phyloP scores from a whole-genome alignment of 1,284 basidiomycete species.

The Cystobasidium slooffiae region DNA sequence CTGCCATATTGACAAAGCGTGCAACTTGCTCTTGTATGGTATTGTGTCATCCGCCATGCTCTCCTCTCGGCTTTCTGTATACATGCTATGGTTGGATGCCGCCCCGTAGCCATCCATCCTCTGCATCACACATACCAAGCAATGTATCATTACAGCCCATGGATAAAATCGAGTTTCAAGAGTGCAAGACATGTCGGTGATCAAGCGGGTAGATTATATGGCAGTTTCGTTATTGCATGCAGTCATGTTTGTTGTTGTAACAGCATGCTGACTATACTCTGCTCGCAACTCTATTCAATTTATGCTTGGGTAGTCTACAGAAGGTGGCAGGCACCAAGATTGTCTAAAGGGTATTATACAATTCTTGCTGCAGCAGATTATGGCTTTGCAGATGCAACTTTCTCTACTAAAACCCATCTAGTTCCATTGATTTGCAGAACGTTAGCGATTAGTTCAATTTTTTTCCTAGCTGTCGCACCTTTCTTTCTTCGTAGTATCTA shows the following conservation, averaged over 20 bases:
- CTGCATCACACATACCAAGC: not conserved
- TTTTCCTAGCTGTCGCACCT: not conserved
- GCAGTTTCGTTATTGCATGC: not conserved
- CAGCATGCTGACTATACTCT: not conserved
- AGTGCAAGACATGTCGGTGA: slow-evolving; percentile 44
- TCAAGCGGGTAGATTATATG: not conserved
- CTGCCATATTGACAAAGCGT: not conserved
- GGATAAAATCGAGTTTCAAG: slow-evolving; percentile 45
- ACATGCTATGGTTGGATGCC: no score
- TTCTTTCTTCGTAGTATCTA: not conserved
- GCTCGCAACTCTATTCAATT: not conserved
- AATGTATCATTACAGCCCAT: slow-evolving; percentile 24
- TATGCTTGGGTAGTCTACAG: not conserved
- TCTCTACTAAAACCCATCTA: not conserved
- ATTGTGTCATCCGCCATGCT: slow-evolving; percentile 9
- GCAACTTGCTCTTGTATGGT: slow-evolving; percentile 19
- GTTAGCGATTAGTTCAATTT: not conserved
- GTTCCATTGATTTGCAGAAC: not conserved
- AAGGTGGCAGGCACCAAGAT: slow-evolving; percentile 5
- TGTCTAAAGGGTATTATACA: slow-evolving; percentile 8
- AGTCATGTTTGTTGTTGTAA: slow-evolving; percentile 14
- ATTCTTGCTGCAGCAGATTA: no score
- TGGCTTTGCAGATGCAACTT: not conserved
- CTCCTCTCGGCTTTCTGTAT: no score
- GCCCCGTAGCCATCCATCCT: no score